These are phyloP conservation scores for Irpex sp. DNA, from an alignment of 1,284 basidiomycete species.

Conservation along the genomic window DNA sequence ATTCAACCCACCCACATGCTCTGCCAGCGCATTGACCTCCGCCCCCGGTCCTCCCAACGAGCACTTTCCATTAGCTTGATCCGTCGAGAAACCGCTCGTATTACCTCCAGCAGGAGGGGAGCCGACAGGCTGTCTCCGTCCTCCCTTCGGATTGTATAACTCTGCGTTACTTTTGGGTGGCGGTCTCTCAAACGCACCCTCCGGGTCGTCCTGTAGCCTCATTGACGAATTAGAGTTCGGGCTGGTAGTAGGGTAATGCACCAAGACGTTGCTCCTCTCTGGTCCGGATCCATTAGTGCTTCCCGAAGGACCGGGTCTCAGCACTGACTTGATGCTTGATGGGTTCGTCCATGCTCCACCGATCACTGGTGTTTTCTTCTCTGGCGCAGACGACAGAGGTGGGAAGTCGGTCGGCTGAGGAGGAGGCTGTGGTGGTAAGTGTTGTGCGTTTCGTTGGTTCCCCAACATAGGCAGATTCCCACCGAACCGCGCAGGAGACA, in stretches of 20 bases:
- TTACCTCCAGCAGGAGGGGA: background rate
- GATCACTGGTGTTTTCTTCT: constrained; percentile 45
- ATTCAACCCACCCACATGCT: constrained; percentile 1
- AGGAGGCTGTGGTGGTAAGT: constrained; percentile 36
- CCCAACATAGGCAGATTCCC: constrained; percentile 14
- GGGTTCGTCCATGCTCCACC: constrained; percentile 69
- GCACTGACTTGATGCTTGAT: constrained; percentile 49
- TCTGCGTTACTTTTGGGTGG: constrained; percentile 48
- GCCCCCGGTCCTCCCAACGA: constrained; percentile 3
- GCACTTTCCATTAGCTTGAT: background rate
- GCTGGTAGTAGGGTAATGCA: constrained; percentile 33
- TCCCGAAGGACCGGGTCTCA: constrained; percentile 35
- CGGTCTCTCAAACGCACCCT: constrained; percentile 46
- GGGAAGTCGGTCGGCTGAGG: constrained; percentile 71
- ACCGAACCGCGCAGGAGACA: constrained; percentile 39
- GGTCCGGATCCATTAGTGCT: constrained; percentile 12
- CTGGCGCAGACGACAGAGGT: constrained; percentile 49
- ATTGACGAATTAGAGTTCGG: background rate
- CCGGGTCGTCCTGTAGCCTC: constrained; percentile 41
- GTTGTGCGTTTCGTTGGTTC: constrained; percentile 20
- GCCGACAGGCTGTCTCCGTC: background rate
- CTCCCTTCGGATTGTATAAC: constrained; percentile 49
- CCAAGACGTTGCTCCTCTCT: constrained; percentile 27
- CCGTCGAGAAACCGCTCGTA: background rate
- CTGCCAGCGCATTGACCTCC: constrained; percentile 4